A percentile compares a stretch with the other conserved stretches of the same genome.
Evolutionary conservation across 148 eudicot species (phyloP).

Genomic region (Camellia sinensis): DNA sequence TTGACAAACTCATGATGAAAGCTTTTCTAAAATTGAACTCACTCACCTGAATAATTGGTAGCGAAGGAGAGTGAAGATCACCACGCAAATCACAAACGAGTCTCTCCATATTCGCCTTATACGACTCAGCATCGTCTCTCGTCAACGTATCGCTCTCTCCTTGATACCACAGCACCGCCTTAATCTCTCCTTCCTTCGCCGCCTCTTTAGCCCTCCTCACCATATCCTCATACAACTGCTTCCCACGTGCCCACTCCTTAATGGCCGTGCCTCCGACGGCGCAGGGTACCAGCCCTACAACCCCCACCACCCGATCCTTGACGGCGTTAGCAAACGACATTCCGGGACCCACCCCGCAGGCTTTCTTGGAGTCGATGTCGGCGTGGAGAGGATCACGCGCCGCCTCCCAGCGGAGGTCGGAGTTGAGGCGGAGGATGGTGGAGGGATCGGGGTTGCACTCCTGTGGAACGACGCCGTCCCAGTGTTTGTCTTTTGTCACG

Average conservation of each 20-base stretch:
- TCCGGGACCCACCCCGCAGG: slow-evolving; percentile 87
- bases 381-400: slow-evolving; percentile 73
- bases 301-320: slow-evolving; percentile 33
- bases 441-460: slow-evolving; percentile 53
- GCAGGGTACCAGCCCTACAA: slow-evolving; percentile 66
- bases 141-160: slow-evolving; percentile 71
- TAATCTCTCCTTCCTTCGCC: slow-evolving; percentile 46
- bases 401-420: slow-evolving; percentile 51
- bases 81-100: slow-evolving; percentile 46
- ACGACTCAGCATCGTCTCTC: slow-evolving; percentile 41
- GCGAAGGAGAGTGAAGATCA: slow-evolving; percentile 61
- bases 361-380: slow-evolving; percentile 62
- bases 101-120: slow-evolving; percentile 54
- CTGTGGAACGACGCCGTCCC: slow-evolving; percentile 67
- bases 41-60: slow-evolving; percentile 75
- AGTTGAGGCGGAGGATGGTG: slow-evolving; percentile 56
- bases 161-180: slow-evolving; percentile 81
- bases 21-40: no score
- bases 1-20: no score
- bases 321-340: slow-evolving; percentile 71
- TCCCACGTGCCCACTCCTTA: slow-evolving; percentile 75
- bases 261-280: slow-evolving; percentile 85
- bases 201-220: slow-evolving; percentile 53
- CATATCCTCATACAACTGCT: slow-evolving; percentile 60
- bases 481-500: slow-evolving; percentile 39